A percentile compares a stretch with the other conserved stretches of the same genome.
These are phyloP conservation scores for Chrysopogon serrulatus DNA, from an alignment of 176 grass and related monocot genomes.

Conservation along the genomic window DNA sequence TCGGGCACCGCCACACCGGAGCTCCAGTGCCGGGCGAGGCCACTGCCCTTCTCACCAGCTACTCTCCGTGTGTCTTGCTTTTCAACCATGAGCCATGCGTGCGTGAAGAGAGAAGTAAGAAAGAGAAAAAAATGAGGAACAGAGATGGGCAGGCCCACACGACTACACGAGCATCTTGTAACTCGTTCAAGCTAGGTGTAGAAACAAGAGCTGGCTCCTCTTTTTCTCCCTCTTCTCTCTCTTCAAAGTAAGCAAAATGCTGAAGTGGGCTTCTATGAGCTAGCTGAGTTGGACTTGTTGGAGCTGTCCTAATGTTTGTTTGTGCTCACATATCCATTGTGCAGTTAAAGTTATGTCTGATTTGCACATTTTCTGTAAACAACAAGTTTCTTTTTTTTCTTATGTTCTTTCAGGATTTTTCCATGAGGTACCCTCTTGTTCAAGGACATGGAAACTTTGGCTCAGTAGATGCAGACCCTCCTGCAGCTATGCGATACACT, in stretches of 20 bases:
- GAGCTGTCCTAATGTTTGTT: neutral
- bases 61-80: neutral
- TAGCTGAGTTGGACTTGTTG: neutral
- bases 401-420: slow-evolving; percentile 75
- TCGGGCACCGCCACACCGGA: neutral
- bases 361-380: slow-evolving; percentile 20
- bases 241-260: neutral
- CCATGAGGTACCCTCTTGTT: slow-evolving; percentile 82
- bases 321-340: neutral
- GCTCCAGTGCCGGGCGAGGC: neutral
- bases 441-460: slow-evolving; percentile 98
- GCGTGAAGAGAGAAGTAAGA: neutral
- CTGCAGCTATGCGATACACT: slow-evolving; percentile 96
- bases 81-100: neutral
- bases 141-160: neutral
- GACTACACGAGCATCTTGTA: neutral
- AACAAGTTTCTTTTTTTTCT: neutral
- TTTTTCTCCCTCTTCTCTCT: neutral
- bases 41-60: neutral
- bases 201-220: neutral
- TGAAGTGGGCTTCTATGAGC: neutral
- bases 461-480: slow-evolving; percentile 93
- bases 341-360: neutral
- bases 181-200: neutral
- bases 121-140: neutral